Percentiles rank a stretch among this genome's conserved stretches.
These are phyloP conservation scores for Setaria viridis DNA, from an alignment of 202 grass and related monocot species.

Conservation along the genomic window DNA sequence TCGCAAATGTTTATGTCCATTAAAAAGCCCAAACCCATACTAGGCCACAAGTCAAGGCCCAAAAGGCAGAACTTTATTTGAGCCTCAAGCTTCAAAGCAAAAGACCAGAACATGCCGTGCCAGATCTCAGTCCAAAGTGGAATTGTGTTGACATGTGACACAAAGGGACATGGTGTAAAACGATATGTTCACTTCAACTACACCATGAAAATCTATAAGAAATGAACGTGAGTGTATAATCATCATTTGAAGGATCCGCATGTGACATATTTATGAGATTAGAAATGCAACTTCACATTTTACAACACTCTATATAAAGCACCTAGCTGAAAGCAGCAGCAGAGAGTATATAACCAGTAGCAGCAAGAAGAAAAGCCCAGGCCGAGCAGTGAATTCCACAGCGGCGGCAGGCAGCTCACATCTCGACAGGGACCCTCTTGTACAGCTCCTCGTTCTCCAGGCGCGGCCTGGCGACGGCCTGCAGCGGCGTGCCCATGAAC, in stretches of 20 bases:
- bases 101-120: neutral
- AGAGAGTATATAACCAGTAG: neutral
- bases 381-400: slow-evolving; percentile 2
- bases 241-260: neutral
- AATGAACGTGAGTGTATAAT: neutral
- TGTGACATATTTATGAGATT: slow-evolving; percentile 31
- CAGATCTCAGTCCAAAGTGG: slow-evolving; percentile 2
- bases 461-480: slow-evolving; percentile 64
- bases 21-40: neutral
- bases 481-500: slow-evolving; percentile 83
- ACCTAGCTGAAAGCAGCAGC: slow-evolving; percentile 38
- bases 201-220: neutral
- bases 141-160: neutral
- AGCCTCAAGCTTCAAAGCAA: neutral
- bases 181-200: neutral
- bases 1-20: too few relatives aligned
- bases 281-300: slow-evolving; percentile 42
- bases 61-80: neutral
- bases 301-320: slow-evolving; percentile 43
- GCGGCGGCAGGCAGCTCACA: slow-evolving; percentile 49
- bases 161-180: slow-evolving; percentile 11
- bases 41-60: neutral
- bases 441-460: slow-evolving; percentile 66
- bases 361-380: slow-evolving; percentile 9
- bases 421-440: slow-evolving; percentile 67